phyloP scores from a whole-genome alignment of 345 rosid species.

The Gossypium stocksii region DNA sequence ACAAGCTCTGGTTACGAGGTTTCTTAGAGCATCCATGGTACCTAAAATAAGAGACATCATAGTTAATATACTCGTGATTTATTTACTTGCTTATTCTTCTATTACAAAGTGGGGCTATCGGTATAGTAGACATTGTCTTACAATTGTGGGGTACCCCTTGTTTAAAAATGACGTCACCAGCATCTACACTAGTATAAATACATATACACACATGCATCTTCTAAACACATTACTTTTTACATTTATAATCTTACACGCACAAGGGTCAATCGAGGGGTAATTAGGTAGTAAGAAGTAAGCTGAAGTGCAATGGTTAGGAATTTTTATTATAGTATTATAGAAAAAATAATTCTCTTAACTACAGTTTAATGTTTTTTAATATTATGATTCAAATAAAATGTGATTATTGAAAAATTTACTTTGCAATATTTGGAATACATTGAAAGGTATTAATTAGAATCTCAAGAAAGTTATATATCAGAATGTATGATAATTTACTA shows the following conservation, averaged over 20 bases:
- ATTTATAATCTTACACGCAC: too few species aligned
- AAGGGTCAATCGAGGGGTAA: not conserved
- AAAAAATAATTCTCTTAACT: too few species aligned
- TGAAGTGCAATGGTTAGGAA: not conserved
- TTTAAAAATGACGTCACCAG: conserved; percentile 1
- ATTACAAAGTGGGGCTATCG: not conserved
- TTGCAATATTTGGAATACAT: too few species aligned
- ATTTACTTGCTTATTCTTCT: not conserved
- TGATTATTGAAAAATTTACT: too few species aligned
- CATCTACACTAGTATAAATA: not conserved
- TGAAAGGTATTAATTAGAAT: too few species aligned
- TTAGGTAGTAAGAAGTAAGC: not conserved
- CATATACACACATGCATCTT: too few species aligned
- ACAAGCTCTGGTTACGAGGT: not conserved
- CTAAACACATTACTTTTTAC: too few species aligned
- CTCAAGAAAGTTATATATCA: too few species aligned
- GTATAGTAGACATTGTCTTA: not conserved
- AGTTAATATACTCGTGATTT: conserved; percentile 9
- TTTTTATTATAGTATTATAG: too few species aligned
- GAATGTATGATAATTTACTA: too few species aligned
- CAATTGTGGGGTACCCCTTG: conserved; percentile 1
- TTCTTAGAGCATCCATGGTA: not conserved
- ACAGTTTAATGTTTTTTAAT: too few species aligned
- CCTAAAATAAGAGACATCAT: not conserved
- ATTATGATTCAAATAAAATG: too few species aligned